Evolutionary conservation across 768 basidiomycete genomes (phyloP).

Genomic region (Termitomyces sp.): DNA sequence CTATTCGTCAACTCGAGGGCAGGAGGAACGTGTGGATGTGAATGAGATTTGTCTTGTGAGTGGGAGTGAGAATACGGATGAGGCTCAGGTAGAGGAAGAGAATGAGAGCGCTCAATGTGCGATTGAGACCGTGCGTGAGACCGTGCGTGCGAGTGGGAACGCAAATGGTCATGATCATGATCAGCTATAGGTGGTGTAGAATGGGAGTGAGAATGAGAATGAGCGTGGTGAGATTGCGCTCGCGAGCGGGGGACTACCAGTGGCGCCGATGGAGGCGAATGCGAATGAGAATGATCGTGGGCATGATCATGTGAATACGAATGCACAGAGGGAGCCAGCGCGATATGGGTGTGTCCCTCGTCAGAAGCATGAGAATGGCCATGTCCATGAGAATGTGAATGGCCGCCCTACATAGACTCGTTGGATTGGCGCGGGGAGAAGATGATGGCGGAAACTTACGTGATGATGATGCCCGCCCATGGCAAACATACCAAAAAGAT

Average conservation of each 20-base stretch:
- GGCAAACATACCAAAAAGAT: conserved; percentile 97
- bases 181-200: neutral
- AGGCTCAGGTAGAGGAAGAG: conserved; percentile 19
- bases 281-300: conserved; percentile 25
- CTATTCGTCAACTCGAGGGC: conserved; percentile 11
- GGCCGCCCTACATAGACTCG: conserved; percentile 40
- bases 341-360: conserved; percentile 14
- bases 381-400: conserved; percentile 52
- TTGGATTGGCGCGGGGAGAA: neutral
- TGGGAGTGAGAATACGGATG: conserved; percentile 18
- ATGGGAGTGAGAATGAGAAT: conserved; percentile 25
- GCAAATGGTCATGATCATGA: conserved; percentile 3
- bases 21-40: conserved; percentile 21
- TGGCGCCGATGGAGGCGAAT: conserved; percentile 14
- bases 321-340: conserved; percentile 22
- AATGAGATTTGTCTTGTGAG: conserved; percentile 22
- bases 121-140: conserved; percentile 13
- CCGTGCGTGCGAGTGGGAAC: conserved; percentile 14
- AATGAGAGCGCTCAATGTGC: conserved; percentile 25
- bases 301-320: conserved; percentile 16
- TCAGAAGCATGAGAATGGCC: conserved; percentile 30
- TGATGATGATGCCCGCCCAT: conserved; percentile 95
- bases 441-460: conserved; percentile 35
- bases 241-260: neutral
- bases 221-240: conserved; percentile 22